These are phyloP conservation scores for Quercus ilex DNA, from an alignment of 306 rosid species.

Conservation along the genomic window DNA sequence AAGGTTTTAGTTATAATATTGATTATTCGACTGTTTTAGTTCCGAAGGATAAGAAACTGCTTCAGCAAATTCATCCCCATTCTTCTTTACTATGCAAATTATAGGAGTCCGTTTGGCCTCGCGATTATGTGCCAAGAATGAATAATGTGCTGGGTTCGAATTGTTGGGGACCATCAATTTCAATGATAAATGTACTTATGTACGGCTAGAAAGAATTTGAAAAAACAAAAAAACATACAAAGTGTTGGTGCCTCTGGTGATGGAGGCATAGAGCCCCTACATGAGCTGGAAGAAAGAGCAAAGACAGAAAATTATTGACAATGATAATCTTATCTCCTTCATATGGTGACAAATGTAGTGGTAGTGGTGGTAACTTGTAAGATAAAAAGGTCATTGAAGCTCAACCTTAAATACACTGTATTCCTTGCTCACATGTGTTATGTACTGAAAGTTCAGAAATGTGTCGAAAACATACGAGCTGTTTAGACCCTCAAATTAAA, in stretches of 20 bases:
- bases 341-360: constrained; percentile 16
- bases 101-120: too few species aligned
- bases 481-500: too few species aligned
- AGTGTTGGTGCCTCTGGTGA: background rate
- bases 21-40: too few species aligned
- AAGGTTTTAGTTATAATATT: too few species aligned
- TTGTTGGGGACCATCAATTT: constrained; percentile 15
- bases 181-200: background rate
- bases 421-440: background rate
- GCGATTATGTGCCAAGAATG: too few species aligned
- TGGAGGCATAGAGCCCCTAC: constrained; percentile 14
- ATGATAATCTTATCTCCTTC: background rate
- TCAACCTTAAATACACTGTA: constrained; percentile 61
- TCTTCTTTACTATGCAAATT: too few species aligned
- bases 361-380: background rate
- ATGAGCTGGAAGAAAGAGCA: background rate
- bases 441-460: too few species aligned
- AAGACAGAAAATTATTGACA: constrained; percentile 10
- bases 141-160: too few species aligned
- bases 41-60: too few species aligned
- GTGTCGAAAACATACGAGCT: too few species aligned
- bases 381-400: constrained; percentile 22
- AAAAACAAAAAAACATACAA: background rate
- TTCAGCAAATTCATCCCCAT: too few species aligned
- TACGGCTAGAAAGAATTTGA: background rate